Conservation (phyloP, 2,329 filamentous ascomycete species). For the Aaosphaeria pasadenensis region DNA sequence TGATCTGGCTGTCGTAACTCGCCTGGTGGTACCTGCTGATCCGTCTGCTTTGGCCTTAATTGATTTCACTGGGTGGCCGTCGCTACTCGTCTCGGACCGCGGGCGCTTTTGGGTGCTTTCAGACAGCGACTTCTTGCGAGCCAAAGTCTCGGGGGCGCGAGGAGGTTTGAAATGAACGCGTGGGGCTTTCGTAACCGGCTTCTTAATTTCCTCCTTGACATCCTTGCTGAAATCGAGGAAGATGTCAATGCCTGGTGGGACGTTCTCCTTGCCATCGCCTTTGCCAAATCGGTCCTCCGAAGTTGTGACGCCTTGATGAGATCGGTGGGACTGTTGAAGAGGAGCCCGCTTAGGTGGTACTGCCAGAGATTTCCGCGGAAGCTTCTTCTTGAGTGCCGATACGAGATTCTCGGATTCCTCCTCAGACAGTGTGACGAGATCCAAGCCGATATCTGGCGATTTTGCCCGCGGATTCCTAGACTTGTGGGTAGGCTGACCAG, state of each 20-base stretch:
- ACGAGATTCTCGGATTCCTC: conserved; percentile 32
- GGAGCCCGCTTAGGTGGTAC: conserved; percentile 50
- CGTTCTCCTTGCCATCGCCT: conserved; percentile 61
- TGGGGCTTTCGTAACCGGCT: conserved; percentile 17
- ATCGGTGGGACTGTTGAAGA: conserved; percentile 42
- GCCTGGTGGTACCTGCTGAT: conserved; percentile 24
- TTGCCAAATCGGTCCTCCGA: conserved; percentile 49
- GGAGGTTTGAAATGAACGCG: conserved; percentile 27
- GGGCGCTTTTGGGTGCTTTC: conserved; percentile 31
- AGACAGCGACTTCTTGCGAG: conserved; percentile 15
- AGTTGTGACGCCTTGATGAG: conserved; percentile 40
- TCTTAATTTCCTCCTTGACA: conserved; percentile 14
- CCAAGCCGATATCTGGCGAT: conserved; percentile 37
- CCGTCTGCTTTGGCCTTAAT: conserved; percentile 26
- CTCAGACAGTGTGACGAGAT: conserved; percentile 38
- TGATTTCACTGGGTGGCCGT: conserved; percentile 33
- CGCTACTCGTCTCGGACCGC: conserved; percentile 27
- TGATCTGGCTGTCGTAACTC: conserved; percentile 15
- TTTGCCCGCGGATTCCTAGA: conserved; percentile 23
- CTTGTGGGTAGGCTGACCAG: conserved; percentile 38
- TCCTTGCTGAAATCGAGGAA: conserved; percentile 29
- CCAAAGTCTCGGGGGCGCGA: conserved; percentile 13
- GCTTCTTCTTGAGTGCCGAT: conserved; percentile 29
- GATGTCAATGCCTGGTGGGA: conserved; percentile 50
- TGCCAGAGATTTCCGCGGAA: conserved; percentile 41